These are phyloP conservation scores for Fusarium transvaalense DNA, from an alignment of 2,329 filamentous ascomycete species.

Conservation along the genomic window DNA sequence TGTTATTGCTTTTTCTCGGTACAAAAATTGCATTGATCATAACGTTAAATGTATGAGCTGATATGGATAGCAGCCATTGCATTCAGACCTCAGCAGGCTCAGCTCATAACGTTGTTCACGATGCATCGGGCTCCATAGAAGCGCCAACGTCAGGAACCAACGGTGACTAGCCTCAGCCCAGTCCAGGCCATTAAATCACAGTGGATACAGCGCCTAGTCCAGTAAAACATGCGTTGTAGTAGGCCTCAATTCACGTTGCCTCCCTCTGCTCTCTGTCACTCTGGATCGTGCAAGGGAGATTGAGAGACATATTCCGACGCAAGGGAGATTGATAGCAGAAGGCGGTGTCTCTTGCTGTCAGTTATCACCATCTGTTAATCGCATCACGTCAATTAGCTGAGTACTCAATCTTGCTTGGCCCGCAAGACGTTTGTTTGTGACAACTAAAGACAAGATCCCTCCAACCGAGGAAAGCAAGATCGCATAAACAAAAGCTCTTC, in stretches of 20 bases:
- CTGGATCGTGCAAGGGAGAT: slow-evolving; percentile 9
- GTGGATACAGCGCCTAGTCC: slow-evolving; percentile 1
- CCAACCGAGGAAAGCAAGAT: neutral
- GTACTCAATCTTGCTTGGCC: neutral
- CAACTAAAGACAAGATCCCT: neutral
- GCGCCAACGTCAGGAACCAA: slow-evolving; percentile 17
- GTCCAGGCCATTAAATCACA: slow-evolving; percentile 4
- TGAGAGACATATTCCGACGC: slow-evolving; percentile 1
- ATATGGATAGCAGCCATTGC: neutral
- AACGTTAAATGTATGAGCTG: neutral
- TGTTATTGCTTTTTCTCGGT: neutral
- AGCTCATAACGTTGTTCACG: neutral
- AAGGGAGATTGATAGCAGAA: slow-evolving; percentile 13
- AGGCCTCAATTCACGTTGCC: neutral
- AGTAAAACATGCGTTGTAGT: neutral
- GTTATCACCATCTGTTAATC: neutral
- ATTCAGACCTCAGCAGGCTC: neutral
- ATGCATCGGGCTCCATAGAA: neutral
- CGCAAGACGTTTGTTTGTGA: neutral
- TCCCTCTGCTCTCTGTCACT: neutral
- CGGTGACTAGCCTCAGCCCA: slow-evolving; percentile 1
- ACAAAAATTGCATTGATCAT: neutral
- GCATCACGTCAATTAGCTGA: neutral
- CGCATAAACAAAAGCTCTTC: neutral
- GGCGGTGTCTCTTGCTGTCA: neutral